Base-by-base conservation (phyloP, 1,284 basidiomycete genomes). In the Leucoagaricus sp. region DNA sequence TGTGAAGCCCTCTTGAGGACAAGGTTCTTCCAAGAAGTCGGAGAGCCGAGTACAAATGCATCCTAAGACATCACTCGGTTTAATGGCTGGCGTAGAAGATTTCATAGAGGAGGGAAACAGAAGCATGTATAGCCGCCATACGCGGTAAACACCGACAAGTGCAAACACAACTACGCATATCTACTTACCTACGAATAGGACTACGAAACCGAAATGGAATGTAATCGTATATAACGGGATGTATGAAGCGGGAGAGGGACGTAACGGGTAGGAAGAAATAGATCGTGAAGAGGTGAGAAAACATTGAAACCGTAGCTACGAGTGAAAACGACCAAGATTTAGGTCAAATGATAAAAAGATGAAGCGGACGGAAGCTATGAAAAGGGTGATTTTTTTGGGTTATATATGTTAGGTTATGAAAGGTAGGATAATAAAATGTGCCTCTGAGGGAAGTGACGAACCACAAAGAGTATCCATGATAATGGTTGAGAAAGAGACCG, bases 181-280 rank as follows among this genome's bases (percentile, higher is more conserved):
- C 73, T 81, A 80, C 75, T 72, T 78, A 75, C 75, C 72, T 75
- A 76, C 44, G 49, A 48, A 63, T 40, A 13, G 36, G 21, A 29
- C 40, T 17, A 36, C 23, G 29, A 36, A 36, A 45, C 19, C 4
- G 12, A 33, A 28, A 21, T 13, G 40, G 17, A 65, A 62, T 60
- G 48, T 52, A 60, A 58, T 41, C 59, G 55, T 58, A 64, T 60
- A 63, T 61, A 57, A 50, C 57, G 58, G 46, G 58, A 64, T 55
- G 61, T 31, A 60, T 61, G 50, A 62, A 41, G 38, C 41, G 53
- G 58, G 31, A 10, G 53, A 21, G 33, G 51, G 47, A 53, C 53
- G 58, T 49, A 46, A 36, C 54, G 34, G 41, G 36, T 45, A 50
- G 25, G 44, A 55, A 46, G 49, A 59, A 46, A 44, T 60, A 53